Percentiles rank a stretch among this genome's conserved stretches.
Evolutionary conservation across 2,329 filamentous ascomycete species (phyloP).

Genomic region (Pseudocercospora pini-densiflorae): DNA sequence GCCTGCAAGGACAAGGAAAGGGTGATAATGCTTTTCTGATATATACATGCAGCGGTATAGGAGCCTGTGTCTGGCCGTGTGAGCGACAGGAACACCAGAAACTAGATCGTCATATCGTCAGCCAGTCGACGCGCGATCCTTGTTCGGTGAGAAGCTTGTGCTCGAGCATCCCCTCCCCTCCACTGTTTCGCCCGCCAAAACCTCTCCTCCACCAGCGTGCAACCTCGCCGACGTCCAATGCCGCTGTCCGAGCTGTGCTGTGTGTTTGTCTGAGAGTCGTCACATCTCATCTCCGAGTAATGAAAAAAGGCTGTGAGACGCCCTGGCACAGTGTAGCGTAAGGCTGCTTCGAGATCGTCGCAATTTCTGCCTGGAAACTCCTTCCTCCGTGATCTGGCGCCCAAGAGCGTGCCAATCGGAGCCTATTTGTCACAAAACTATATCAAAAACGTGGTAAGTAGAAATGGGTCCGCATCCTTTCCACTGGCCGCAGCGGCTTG

Average conservation of each 20-base stretch:
- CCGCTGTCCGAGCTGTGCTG: not conserved
- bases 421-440: conserved; percentile 8
- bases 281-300: not conserved
- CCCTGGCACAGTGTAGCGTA: not conserved
- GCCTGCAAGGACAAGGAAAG: not conserved
- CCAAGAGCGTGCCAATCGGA: not conserved
- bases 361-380: not conserved
- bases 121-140: conserved; percentile 1
- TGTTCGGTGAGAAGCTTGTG: conserved; percentile 4
- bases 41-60: not conserved
- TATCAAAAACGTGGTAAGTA: conserved; percentile 3
- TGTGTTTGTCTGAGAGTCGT: not conserved
- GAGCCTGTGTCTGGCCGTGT: not conserved
- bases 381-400: not conserved
- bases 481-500: not conserved
- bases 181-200: not conserved
- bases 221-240: not conserved
- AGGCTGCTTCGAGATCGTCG: not conserved
- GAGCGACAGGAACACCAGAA: not conserved
- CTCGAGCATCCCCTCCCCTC: not conserved
- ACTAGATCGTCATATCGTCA: conserved; percentile 7
- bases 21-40: not conserved
- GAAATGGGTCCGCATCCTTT: not conserved
- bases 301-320: not conserved
- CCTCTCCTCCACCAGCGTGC: not conserved